These are phyloP conservation scores for Malus hybrid DNA, from an alignment of 331 rosid genomes.

Conservation along the genomic window DNA sequence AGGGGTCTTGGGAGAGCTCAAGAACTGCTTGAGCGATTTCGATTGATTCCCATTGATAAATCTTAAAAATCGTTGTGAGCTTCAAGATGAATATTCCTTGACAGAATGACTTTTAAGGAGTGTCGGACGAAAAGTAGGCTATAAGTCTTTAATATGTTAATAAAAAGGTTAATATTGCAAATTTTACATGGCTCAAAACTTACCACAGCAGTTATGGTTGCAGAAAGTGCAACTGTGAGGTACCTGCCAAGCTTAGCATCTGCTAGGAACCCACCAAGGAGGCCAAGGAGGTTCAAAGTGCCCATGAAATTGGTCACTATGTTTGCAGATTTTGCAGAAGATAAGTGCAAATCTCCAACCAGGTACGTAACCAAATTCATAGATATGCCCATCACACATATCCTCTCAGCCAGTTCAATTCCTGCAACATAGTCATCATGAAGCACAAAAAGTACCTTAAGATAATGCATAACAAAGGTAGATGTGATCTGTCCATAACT, in stretches of 20 bases:
- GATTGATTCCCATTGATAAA: no score
- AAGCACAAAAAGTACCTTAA: neutral
- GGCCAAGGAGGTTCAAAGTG: conserved; percentile 86
- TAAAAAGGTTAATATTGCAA: neutral
- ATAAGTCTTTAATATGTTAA: no score
- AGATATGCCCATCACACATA: conserved; percentile 77
- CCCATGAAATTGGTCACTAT: conserved; percentile 87
- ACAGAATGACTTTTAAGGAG: no score
- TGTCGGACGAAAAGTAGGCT: no score
- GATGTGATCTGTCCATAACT: no score
- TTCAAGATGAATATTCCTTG: no score
- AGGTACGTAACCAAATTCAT: conserved; percentile 91
- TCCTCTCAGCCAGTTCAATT: conserved; percentile 82
- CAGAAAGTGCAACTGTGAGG: conserved; percentile 54
- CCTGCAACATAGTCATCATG: conserved; percentile 39
- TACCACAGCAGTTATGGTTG: conserved; percentile 55
- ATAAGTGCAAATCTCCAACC: conserved; percentile 55
- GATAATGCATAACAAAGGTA: no score
- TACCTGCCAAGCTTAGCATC: conserved; percentile 91
- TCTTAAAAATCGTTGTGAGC: no score
- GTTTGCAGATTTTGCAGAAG: conserved; percentile 77
- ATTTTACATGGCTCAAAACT: conserved; percentile 5
- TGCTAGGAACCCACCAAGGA: conserved; percentile 84
- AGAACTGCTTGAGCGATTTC: no score
- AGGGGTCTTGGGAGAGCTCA: no score